Percentiles rank a stretch among this genome's conserved stretches.
phyloP scores from a whole-genome alignment of 441 rosid species.

The Mallotus repandus region DNA sequence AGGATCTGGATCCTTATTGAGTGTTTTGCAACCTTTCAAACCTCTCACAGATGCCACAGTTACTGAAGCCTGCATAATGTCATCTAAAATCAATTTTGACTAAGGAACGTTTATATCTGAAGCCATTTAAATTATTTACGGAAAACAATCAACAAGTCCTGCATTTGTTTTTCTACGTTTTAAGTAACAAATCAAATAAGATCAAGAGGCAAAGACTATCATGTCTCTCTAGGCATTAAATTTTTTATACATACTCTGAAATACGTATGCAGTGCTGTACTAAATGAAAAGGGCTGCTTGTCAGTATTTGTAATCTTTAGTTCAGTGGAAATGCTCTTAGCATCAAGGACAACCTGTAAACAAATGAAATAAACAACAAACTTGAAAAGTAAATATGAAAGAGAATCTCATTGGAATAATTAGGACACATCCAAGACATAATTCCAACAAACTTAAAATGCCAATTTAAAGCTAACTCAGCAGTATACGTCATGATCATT shows the following conservation, averaged over 20 bases:
- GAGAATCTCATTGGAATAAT: neutral
- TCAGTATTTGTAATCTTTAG: conserved; percentile 72
- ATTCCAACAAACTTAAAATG: neutral
- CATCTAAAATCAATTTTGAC: conserved; percentile 14
- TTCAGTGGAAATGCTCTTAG: conserved; percentile 76
- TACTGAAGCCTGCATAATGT: conserved; percentile 68
- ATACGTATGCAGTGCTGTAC: conserved; percentile 81
- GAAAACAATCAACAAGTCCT: neutral
- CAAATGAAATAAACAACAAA: conserved; percentile 15
- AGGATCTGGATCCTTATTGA: conserved; percentile 93
- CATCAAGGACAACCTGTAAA: conserved; percentile 61
- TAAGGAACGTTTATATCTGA: conserved; percentile 17
- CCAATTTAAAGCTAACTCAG: neutral
- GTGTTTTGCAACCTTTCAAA: conserved; percentile 84
- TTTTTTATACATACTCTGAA: conserved; percentile 52
- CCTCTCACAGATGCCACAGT: conserved; percentile 73
- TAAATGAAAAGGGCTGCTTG: conserved; percentile 77
- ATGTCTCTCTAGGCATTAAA: conserved; percentile 11
- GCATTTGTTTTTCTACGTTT: neutral
- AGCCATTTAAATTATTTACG: conserved; percentile 6
- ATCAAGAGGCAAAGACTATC: conserved; percentile 8
- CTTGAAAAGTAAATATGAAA: conserved; percentile 2
- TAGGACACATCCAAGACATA: neutral
- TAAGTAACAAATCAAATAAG: neutral
- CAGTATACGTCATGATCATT: neutral